Conservation (phyloP, 2,329 filamentous ascomycete species). For the Basipetospora chlamydospora region DNA sequence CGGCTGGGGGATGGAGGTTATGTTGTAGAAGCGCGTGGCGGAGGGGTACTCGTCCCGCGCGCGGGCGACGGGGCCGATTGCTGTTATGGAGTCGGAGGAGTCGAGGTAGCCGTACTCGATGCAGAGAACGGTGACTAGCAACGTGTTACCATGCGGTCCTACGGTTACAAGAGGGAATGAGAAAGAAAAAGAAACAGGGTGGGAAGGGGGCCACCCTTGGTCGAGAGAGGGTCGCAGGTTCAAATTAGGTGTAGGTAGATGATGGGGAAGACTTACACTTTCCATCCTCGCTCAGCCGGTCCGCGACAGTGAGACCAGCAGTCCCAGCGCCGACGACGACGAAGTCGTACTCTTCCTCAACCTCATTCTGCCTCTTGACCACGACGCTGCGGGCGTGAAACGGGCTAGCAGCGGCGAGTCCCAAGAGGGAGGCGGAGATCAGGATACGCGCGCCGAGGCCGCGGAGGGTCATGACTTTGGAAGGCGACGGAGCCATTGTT, state of each 20-base stretch:
- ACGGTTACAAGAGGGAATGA: too few relatives aligned
- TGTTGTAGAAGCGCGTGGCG: conserved; percentile 13
- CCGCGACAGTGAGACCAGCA: conserved; percentile 8
- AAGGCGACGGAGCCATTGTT: too few relatives aligned
- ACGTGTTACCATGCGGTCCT: too few relatives aligned
- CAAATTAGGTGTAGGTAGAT: too few relatives aligned
- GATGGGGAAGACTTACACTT: conserved; percentile 6
- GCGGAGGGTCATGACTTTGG: too few relatives aligned
- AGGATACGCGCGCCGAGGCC: too few relatives aligned
- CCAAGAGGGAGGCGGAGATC: not conserved
- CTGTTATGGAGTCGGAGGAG: conserved; percentile 5
- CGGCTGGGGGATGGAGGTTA: conserved; percentile 12
- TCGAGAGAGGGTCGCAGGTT: too few relatives aligned
- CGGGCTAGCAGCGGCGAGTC: not conserved
- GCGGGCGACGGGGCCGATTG: conserved; percentile 4
- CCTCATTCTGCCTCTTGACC: conserved; percentile 6
- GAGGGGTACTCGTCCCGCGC: conserved; percentile 9
- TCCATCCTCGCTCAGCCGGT: conserved; percentile 9
- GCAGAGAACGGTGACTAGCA: conserved; percentile 10
- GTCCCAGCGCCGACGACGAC: conserved; percentile 9
- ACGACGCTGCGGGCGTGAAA: conserved; percentile 1
- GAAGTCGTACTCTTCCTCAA: conserved; percentile 10
- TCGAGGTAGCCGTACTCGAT: conserved; percentile 11
- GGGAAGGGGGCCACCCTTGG: too few relatives aligned
- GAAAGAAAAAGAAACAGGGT: not conserved